Evolutionary conservation across 495 filamentous ascomycete species (phyloP).

Genomic region (Aspergillus nanangensis): DNA sequence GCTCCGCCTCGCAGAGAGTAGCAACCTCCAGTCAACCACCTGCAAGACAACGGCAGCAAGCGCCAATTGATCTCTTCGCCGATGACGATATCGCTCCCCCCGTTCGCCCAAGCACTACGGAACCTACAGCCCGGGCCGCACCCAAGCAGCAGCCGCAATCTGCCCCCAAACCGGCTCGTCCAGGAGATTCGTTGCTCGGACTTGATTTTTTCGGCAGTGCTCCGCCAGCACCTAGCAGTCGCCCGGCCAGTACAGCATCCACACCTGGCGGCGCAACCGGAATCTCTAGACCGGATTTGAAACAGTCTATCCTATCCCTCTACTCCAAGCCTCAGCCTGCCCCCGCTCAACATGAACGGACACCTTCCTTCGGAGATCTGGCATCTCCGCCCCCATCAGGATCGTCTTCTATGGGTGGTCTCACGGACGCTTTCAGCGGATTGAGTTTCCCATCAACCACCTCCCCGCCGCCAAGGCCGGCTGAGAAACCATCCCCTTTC

Average conservation of each 20-base stretch:
- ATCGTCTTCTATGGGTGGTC: conserved; percentile 56
- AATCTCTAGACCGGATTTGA: conserved; percentile 86
- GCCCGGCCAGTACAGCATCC: conserved; percentile 69
- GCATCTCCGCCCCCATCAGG: conserved; percentile 48
- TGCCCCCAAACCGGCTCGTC: conserved; percentile 60
- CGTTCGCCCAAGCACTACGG: conserved; percentile 62
- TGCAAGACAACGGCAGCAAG: conserved; percentile 32
- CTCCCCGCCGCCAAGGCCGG: conserved; percentile 45
- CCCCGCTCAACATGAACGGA: conserved; percentile 53
- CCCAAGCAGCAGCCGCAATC: conserved; percentile 56
- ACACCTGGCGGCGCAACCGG: conserved; percentile 49
- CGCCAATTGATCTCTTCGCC: conserved; percentile 59
- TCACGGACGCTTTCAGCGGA: conserved; percentile 85
- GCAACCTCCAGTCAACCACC: conserved; percentile 40
- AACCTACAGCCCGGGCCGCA: conserved; percentile 46
- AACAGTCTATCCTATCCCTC: conserved; percentile 93
- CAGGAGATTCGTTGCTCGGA: conserved; percentile 82
- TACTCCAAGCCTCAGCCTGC: conserved; percentile 76
- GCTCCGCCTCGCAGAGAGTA: conserved; percentile 50
- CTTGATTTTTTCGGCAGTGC: conserved; percentile 86
- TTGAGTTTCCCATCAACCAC: conserved; percentile 66
- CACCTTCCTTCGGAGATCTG: conserved; percentile 64
- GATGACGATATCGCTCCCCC: conserved; percentile 56
- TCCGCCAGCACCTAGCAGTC: conserved; percentile 55
- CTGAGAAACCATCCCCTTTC: conserved; percentile 66